Percentiles rank a stretch among this genome's conserved stretches.
phyloP scores from a whole-genome alignment of 2,329 filamentous ascomycete genomes.

The Trematosphaeria pertusa region DNA sequence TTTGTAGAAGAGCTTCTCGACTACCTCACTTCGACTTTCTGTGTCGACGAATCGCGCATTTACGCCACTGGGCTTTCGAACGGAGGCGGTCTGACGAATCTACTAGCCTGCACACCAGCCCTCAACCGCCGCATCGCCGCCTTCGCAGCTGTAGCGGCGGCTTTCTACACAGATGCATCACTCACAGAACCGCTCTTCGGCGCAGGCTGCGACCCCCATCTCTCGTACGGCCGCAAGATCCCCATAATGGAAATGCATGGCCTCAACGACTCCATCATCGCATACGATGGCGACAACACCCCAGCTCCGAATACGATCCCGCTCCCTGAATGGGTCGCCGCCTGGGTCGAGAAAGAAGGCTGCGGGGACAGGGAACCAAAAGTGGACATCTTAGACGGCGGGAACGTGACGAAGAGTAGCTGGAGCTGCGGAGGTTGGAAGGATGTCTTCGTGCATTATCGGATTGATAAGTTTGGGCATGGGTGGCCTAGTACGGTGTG shows the following conservation, averaged over 20 bases:
- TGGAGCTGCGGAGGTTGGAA: slow-evolving; percentile 24
- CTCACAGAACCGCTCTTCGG: slow-evolving; percentile 28
- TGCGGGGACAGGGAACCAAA: slow-evolving; percentile 8
- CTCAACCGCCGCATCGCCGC: slow-evolving; percentile 53
- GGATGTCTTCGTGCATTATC: slow-evolving; percentile 23
- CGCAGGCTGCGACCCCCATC: slow-evolving; percentile 13
- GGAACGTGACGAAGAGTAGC: slow-evolving; percentile 14
- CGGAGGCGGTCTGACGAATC: slow-evolving; percentile 59
- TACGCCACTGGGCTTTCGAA: slow-evolving; percentile 61
- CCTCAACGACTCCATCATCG: slow-evolving; percentile 25
- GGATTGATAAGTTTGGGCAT: slow-evolving; percentile 29
- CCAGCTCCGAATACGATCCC: slow-evolving; percentile 23
- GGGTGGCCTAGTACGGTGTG: slow-evolving; percentile 28
- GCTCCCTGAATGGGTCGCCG: slow-evolving; percentile 19
- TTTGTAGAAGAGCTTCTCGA: slow-evolving; percentile 52
- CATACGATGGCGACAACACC: slow-evolving; percentile 29
- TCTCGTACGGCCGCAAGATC: slow-evolving; percentile 8
- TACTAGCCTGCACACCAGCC: slow-evolving; percentile 53
- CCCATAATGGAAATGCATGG: slow-evolving; percentile 32
- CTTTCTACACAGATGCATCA: slow-evolving; percentile 46
- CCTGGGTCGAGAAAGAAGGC: slow-evolving; percentile 17
- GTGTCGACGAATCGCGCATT: slow-evolving; percentile 52
- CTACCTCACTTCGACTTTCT: slow-evolving; percentile 48
- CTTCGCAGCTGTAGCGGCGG: slow-evolving; percentile 55
- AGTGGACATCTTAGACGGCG: slow-evolving; percentile 11